Percentiles rank a stretch among this genome's conserved stretches.
phyloP scores from a whole-genome alignment of 768 basidiomycete species.

The Symmetrospora coprosmae region DNA sequence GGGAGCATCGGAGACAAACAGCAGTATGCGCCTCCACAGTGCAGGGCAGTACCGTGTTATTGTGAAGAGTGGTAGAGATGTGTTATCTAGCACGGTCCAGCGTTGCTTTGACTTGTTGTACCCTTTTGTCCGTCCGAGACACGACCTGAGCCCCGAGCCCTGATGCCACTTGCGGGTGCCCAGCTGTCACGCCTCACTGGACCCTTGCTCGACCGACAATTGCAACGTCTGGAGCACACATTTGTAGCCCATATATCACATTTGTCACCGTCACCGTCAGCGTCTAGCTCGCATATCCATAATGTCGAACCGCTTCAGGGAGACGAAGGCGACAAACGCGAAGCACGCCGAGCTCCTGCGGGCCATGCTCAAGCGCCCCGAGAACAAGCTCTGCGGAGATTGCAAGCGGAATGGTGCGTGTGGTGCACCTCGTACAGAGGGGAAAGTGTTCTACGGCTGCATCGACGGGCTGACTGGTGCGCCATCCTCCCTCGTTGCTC shows the following conservation, averaged over 20 bases:
- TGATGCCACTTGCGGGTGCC: background rate
- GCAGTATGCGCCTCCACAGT: no score
- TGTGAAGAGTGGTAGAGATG: background rate
- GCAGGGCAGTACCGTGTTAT: no score
- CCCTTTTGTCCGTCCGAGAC: background rate
- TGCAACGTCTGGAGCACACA: background rate
- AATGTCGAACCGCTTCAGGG: slow-evolving; percentile 15
- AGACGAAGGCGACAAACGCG: slow-evolving; percentile 19
- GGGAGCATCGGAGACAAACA: background rate
- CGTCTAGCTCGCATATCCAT: background rate
- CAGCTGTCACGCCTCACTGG: background rate
- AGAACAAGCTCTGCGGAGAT: slow-evolving; percentile 89
- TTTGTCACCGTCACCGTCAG: background rate
- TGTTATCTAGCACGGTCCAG: background rate
- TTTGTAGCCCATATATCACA: no score
- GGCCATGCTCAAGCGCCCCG: slow-evolving; percentile 71
- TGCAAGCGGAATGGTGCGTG: slow-evolving; percentile 84
- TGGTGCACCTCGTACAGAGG: no score
- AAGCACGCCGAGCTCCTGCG: slow-evolving; percentile 43
- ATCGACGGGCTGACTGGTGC: no score
- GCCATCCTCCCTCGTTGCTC: slow-evolving; percentile 3
- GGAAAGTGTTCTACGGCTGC: no score
- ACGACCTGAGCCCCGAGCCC: background rate
- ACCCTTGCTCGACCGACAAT: background rate
- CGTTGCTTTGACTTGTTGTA: background rate